These are phyloP conservation scores for Aspergillus flavus DNA, from an alignment of 2,329 filamentous ascomycete species.

Conservation along the genomic window DNA sequence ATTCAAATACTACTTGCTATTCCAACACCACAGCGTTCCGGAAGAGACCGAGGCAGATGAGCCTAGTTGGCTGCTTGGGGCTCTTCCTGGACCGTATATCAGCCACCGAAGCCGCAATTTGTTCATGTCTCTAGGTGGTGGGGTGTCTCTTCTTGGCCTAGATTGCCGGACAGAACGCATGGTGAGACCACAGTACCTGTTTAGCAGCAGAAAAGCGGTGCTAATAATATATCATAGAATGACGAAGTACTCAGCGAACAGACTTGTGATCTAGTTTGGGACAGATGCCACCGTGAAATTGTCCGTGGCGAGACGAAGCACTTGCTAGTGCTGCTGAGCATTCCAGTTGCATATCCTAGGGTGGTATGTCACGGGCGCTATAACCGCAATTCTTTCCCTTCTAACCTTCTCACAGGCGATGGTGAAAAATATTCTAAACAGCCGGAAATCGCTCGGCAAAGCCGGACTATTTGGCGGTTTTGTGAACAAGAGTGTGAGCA, in stretches of 20 bases:
- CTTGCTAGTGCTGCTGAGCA: conserved; percentile 80
- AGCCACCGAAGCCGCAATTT: conserved; percentile 80
- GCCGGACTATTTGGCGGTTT: conserved; percentile 77
- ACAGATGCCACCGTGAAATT: conserved; percentile 80
- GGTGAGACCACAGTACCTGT: conserved; percentile 32
- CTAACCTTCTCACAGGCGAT: conserved; percentile 57
- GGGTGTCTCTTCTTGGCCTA: conserved; percentile 79
- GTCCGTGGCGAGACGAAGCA: conserved; percentile 84
- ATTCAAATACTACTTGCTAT: conserved; percentile 98
- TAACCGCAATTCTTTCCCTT: neutral
- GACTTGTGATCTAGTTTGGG: conserved; percentile 84
- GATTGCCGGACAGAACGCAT: conserved; percentile 92
- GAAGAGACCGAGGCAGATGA: conserved; percentile 81
- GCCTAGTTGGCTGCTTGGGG: conserved; percentile 87
- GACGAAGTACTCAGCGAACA: conserved; percentile 78
- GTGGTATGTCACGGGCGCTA: conserved; percentile 56
- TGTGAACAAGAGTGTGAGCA: conserved; percentile 87
- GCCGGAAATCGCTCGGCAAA: conserved; percentile 82
- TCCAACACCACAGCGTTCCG: conserved; percentile 89
- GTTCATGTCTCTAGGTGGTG: conserved; percentile 79
- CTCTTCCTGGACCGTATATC: conserved; percentile 84
- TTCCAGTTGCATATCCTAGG: conserved; percentile 80
- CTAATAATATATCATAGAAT: conserved; percentile 47
- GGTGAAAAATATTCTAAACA: conserved; percentile 73
- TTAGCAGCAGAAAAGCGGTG: neutral